Percentiles rank a stretch among this genome's conserved stretches.
Conservation (phyloP, 306 rosid species). For the Rosa persica region DNA sequence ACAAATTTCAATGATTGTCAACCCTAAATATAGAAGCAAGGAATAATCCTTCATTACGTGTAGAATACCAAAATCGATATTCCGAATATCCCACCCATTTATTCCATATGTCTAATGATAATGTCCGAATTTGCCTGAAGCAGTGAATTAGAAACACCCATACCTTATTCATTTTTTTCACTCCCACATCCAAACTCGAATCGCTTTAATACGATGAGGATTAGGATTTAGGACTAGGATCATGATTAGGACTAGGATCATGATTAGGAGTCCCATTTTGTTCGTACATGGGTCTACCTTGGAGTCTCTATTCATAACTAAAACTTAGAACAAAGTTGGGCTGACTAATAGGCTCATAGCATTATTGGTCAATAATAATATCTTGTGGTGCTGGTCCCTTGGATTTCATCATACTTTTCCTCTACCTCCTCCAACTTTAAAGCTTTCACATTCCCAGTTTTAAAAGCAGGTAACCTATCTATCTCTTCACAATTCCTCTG, state of each 20-base stretch:
- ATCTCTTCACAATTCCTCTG: background rate
- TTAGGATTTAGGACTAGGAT: background rate
- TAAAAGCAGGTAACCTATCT: slow-evolving; percentile 4
- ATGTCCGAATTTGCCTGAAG: background rate
- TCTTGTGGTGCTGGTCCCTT: slow-evolving; percentile 4
- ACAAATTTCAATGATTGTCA: slow-evolving; percentile 1
- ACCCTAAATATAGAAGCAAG: background rate
- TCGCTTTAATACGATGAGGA: background rate
- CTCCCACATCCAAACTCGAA: background rate
- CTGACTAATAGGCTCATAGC: background rate
- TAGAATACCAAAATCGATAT: background rate
- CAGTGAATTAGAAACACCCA: background rate
- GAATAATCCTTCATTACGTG: background rate
- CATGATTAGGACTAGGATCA: background rate
- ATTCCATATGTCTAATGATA: background rate
- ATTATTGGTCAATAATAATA: background rate
- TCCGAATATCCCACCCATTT: slow-evolving; percentile 20
- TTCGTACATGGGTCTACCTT: background rate
- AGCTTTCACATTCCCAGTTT: slow-evolving; percentile 1
- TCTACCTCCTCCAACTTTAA: background rate
- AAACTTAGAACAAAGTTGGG: background rate
- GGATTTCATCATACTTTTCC: background rate
- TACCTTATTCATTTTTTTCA: background rate
- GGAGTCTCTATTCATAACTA: background rate
- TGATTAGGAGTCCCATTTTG: background rate